Evolutionary conservation across 2,329 filamentous ascomycete species (phyloP).

Genomic region (Hortaea sp.): DNA sequence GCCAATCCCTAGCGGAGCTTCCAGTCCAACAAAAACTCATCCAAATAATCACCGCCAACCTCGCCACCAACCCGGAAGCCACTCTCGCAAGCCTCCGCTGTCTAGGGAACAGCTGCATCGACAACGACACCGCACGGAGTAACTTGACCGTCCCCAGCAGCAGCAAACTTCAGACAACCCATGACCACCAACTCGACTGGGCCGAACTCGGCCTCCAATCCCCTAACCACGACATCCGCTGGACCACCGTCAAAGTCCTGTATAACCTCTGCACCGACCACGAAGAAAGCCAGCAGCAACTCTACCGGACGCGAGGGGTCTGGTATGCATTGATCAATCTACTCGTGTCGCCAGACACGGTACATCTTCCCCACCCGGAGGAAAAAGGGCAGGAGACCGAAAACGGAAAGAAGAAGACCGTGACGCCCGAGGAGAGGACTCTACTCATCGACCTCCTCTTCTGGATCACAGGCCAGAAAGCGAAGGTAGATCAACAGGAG

Average conservation of each 20-base stretch:
- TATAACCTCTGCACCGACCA: conserved; percentile 35
- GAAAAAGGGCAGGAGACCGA: background rate
- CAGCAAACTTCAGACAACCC: conserved; percentile 17
- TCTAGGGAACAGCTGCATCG: conserved; percentile 23
- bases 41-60: conserved; percentile 5
- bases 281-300: conserved; percentile 15
- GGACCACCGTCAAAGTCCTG: conserved; percentile 28
- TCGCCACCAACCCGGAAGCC: conserved; percentile 2
- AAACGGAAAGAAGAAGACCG: background rate
- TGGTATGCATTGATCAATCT: conserved; percentile 11
- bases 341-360: background rate
- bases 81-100: conserved; percentile 15
- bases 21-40: conserved; percentile 7
- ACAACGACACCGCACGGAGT: conserved; percentile 19
- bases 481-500: too few relatives aligned
- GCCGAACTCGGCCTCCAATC: background rate
- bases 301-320: conserved; percentile 11
- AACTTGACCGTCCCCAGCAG: conserved; percentile 12
- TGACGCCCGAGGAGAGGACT: background rate
- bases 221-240: background rate
- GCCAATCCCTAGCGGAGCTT: conserved; percentile 6
- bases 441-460: conserved; percentile 17
- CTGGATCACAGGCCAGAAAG: conserved; percentile 17
- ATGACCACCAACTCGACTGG: conserved; percentile 7
- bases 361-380: background rate